Percentiles rank a stretch among this genome's conserved stretches.
Conservation (phyloP, 1,139 yeast genomes). For the Scheffersomyces illinoinensis region DNA sequence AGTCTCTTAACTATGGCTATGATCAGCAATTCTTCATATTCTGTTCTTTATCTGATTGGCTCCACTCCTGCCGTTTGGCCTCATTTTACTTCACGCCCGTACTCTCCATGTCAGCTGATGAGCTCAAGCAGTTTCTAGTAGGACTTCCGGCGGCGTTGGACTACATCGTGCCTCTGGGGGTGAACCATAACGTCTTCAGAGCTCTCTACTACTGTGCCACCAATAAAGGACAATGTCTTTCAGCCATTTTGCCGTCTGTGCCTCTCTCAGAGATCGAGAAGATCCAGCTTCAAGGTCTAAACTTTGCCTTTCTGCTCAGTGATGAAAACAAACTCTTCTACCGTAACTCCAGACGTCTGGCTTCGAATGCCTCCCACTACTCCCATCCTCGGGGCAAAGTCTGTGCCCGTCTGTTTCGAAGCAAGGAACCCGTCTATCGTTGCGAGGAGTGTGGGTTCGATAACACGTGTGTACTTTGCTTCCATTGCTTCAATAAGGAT, state of each 20-base stretch:
- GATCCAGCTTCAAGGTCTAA: background rate
- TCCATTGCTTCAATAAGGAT: conserved; percentile 63
- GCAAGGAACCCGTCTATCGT: conserved; percentile 65
- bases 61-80: background rate
- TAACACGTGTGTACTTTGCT: conserved; percentile 73
- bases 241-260: conserved; percentile 25
- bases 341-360: background rate
- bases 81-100: background rate
- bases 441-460: conserved; percentile 71
- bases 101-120: conserved; percentile 8
- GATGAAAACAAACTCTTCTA: background rate
- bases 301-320: background rate
- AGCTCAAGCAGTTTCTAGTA: conserved; percentile 28
- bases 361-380: conserved; percentile 4
- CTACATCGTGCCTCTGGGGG: conserved; percentile 12
- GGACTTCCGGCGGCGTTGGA: conserved; percentile 25
- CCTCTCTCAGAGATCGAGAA: background rate
- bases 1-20: conserved; percentile 3
- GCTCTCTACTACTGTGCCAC: conserved; percentile 34
- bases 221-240: conserved; percentile 29
- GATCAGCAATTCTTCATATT: conserved; percentile 2
- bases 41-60: background rate
- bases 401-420: conserved; percentile 61
- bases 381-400: conserved; percentile 49
- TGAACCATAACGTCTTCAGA: conserved; percentile 22